A percentile compares a stretch with the other conserved stretches of the same genome.
phyloP scores from a whole-genome alignment of 495 filamentous ascomycete species.

The Aspergillus homomorphus region DNA sequence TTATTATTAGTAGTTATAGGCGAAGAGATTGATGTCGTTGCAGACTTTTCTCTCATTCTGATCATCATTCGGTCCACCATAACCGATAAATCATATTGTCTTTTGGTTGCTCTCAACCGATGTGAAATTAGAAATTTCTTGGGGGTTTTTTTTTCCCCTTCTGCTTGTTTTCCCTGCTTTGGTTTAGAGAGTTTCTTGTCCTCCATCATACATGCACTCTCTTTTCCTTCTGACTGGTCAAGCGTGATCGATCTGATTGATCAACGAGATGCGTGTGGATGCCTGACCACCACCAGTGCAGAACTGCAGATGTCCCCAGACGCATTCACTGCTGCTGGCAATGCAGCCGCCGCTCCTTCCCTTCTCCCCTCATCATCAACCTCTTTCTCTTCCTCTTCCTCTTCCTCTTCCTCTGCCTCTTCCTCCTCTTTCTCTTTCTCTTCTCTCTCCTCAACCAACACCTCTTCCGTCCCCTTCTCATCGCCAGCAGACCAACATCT shows the following conservation, averaged over 20 bases:
- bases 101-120: slow-evolving; percentile 1
- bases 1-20: neutral
- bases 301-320: slow-evolving; percentile 23
- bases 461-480: slow-evolving; percentile 5
- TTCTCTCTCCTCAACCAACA: neutral
- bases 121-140: neutral
- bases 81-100: slow-evolving; percentile 16
- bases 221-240: neutral
- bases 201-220: neutral
- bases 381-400: slow-evolving; percentile 6
- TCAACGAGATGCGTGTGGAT: slow-evolving; percentile 19
- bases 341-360: neutral
- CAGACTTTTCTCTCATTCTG: neutral
- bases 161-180: neutral
- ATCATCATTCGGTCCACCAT: slow-evolving; percentile 8
- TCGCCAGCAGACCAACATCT: slow-evolving; percentile 8
- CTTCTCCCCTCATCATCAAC: neutral
- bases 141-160: neutral
- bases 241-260: slow-evolving; percentile 14
- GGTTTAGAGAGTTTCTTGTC: neutral
- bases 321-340: slow-evolving; percentile 6
- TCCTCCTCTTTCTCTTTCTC: too few species aligned
- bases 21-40: neutral
- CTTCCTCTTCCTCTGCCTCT: too few species aligned
- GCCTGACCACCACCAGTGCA: slow-evolving; percentile 19